Conservation (phyloP, 495 filamentous ascomycete genomes). For the Xylaria sp. region DNA sequence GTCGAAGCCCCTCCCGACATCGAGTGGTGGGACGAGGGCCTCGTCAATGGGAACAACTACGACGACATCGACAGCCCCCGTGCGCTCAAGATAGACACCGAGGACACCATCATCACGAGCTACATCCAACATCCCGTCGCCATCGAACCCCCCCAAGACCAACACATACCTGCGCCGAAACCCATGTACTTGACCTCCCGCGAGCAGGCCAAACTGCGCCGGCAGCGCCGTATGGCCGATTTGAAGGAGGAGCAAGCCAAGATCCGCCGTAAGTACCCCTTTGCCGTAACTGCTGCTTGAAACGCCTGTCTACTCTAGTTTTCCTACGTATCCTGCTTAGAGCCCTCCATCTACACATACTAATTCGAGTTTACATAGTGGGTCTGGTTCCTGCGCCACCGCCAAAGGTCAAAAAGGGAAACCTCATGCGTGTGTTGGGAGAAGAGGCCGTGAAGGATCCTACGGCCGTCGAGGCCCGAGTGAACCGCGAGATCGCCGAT, state of each 20-base stretch:
- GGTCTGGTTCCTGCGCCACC: conserved; percentile 88
- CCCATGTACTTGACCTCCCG: conserved; percentile 91
- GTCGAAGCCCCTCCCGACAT: conserved; percentile 85
- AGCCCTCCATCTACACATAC: background rate
- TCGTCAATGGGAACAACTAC: conserved; percentile 78
- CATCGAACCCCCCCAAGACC: conserved; percentile 88
- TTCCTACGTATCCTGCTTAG: background rate
- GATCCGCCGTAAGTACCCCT: conserved; percentile 61
- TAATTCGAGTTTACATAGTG: conserved; percentile 42
- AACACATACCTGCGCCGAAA: conserved; percentile 77
- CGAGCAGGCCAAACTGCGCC: conserved; percentile 89
- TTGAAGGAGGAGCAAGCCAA: conserved; percentile 97
- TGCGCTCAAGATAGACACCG: conserved; percentile 74
- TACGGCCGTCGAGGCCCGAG: conserved; percentile 93
- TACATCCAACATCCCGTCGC: conserved; percentile 96
- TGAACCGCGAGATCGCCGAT: conserved; percentile 88
- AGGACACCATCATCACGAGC: conserved; percentile 83
- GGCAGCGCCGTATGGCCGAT: conserved; percentile 88
- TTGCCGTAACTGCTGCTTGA: background rate
- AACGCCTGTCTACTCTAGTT: background rate
- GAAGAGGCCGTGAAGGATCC: conserved; percentile 98
- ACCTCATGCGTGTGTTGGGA: conserved; percentile 96
- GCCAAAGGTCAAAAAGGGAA: conserved; percentile 93
- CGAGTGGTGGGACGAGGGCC: conserved; percentile 97
- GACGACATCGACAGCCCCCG: conserved; percentile 67